Percentiles rank a stretch among this genome's conserved stretches.
Conservation (phyloP, 2,329 filamentous ascomycete genomes). For the Fusarium clavum region DNA sequence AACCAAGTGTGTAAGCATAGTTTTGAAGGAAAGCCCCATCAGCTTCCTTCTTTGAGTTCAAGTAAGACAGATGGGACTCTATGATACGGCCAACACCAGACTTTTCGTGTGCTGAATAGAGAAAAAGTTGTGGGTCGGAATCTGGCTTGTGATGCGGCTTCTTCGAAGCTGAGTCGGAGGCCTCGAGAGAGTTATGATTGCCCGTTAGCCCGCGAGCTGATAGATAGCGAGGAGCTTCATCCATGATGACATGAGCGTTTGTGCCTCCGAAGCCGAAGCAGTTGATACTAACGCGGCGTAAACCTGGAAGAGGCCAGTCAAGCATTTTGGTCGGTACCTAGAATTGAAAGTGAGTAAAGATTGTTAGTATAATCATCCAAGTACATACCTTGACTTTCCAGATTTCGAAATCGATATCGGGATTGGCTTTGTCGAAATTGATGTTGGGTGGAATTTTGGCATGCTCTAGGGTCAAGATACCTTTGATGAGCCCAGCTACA, state of each 20-base stretch:
- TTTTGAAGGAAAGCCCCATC: conserved; percentile 49
- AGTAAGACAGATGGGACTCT: conserved; percentile 50
- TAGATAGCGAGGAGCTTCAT: conserved; percentile 59
- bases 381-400: conserved; percentile 59
- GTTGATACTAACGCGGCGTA: conserved; percentile 65
- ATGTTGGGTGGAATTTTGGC: conserved; percentile 65
- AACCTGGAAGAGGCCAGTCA: conserved; percentile 58
- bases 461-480: conserved; percentile 61
- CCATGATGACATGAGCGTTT: conserved; percentile 65
- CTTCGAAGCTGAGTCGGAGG: background rate
- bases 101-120: conserved; percentile 59
- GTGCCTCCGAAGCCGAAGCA: conserved; percentile 70
- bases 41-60: conserved; percentile 35
- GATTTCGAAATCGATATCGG: conserved; percentile 58
- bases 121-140: conserved; percentile 53
- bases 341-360: conserved; percentile 3
- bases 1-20: conserved; percentile 60
- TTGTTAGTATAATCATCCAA: background rate
- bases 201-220: conserved; percentile 49
- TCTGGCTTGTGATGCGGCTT: background rate
- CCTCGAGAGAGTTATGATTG: conserved; percentile 51
- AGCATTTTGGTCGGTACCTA: conserved; percentile 57
- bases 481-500: conserved; percentile 65
- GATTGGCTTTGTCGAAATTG: conserved; percentile 61
- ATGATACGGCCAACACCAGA: conserved; percentile 53